Conservation (phyloP, 2,329 filamentous ascomycete species). For the Exophiala spinifera region DNA sequence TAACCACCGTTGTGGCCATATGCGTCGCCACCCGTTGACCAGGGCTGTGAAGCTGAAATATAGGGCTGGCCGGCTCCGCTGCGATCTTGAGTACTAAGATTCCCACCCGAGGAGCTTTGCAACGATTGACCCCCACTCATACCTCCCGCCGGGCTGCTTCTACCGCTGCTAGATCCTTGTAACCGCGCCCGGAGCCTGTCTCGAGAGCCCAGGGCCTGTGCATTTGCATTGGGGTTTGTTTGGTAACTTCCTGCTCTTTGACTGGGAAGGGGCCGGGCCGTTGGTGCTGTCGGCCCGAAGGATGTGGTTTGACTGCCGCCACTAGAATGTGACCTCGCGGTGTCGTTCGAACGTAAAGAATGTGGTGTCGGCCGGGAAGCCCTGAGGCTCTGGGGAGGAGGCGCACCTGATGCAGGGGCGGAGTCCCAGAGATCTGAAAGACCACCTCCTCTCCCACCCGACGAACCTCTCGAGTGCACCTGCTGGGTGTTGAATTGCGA, state of each 20-base stretch:
- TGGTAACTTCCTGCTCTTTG: constrained; percentile 75
- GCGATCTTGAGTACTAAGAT: constrained; percentile 7
- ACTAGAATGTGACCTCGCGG: constrained; percentile 16
- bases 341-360: constrained; percentile 22
- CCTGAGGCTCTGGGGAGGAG: constrained; percentile 27
- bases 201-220: constrained; percentile 37
- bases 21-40: constrained; percentile 24
- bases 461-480: constrained; percentile 34
- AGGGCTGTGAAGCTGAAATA: constrained; percentile 29
- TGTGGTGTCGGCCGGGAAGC: constrained; percentile 34
- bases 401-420: constrained; percentile 30
- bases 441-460: constrained; percentile 45
- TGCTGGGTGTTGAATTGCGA: constrained; percentile 33
- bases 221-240: constrained; percentile 41
- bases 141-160: constrained; percentile 25
- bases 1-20: constrained; percentile 17
- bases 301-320: constrained; percentile 8
- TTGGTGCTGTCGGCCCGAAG: constrained; percentile 26
- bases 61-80: constrained; percentile 24
- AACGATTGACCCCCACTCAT: constrained; percentile 15
- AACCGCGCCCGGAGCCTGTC: constrained; percentile 74
- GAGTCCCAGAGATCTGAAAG: constrained; percentile 60
- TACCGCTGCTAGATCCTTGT: constrained; percentile 55
- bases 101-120: constrained; percentile 16
- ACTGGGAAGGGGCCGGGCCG: constrained; percentile 64